Evolutionary conservation across 768 basidiomycete species (phyloP).

Genomic region (Macrocybe gigantea): DNA sequence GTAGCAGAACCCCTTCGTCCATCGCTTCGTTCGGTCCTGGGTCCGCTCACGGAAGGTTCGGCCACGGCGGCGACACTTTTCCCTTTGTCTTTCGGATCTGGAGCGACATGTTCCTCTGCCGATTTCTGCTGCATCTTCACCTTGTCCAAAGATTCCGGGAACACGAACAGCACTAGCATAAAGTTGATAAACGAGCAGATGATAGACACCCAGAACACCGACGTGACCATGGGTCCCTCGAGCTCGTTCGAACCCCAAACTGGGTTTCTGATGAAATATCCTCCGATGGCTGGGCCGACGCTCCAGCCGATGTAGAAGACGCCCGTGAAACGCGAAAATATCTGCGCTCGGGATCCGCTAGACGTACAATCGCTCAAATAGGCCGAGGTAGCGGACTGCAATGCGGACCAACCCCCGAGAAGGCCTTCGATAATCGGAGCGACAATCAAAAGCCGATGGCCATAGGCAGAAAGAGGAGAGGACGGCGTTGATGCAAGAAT

Average conservation of each 20-base stretch:
- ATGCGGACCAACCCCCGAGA: constrained; percentile 77
- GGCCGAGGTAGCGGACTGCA: constrained; percentile 72
- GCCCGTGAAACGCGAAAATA: constrained; percentile 72
- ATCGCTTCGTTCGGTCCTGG: not conserved
- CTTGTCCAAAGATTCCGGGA: constrained; percentile 52
- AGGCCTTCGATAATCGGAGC: constrained; percentile 81
- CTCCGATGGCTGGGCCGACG: constrained; percentile 73
- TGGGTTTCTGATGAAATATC: constrained; percentile 40
- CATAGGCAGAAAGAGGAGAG: constrained; percentile 55
- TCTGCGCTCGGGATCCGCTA: constrained; percentile 70
- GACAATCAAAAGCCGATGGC: constrained; percentile 70
- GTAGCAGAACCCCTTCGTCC: constrained; percentile 14
- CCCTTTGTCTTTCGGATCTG: constrained; percentile 16
- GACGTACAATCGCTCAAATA: constrained; percentile 84
- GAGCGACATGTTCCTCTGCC: constrained; percentile 21
- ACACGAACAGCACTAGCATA: constrained; percentile 62
- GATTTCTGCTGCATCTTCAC: constrained; percentile 31
- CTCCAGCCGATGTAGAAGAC: constrained; percentile 74
- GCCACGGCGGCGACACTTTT: constrained; percentile 8
- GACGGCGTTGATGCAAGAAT: constrained; percentile 72
- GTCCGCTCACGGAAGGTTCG: constrained; percentile 12
- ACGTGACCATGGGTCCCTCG: constrained; percentile 27
- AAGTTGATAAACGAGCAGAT: constrained; percentile 45
- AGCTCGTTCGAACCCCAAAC: constrained; percentile 12
- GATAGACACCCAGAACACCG: constrained; percentile 44